Percentiles rank a stretch among this genome's conserved stretches.
These are phyloP conservation scores for Ustilago curta DNA, from an alignment of 1,284 basidiomycete species.

Conservation along the genomic window DNA sequence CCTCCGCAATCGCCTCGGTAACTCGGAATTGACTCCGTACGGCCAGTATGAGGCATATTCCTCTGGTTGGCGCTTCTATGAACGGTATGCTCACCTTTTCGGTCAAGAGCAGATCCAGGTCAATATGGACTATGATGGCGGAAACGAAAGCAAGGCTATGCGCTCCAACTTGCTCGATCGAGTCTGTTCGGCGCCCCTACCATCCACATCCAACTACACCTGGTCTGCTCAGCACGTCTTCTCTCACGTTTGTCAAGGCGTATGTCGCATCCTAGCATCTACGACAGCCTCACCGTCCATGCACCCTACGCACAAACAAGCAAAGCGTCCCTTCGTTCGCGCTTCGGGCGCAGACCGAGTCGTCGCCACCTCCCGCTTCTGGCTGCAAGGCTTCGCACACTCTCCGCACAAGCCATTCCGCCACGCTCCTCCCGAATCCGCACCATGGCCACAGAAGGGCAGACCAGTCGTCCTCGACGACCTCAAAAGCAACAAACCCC, in stretches of 20 bases:
- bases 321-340: constrained; percentile 30
- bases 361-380: constrained; percentile 45
- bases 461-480: constrained; percentile 19
- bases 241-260: constrained; percentile 5
- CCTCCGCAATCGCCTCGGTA: constrained; percentile 39
- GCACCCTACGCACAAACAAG: neutral
- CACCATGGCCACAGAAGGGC: constrained; percentile 46
- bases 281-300: neutral
- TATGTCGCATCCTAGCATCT: constrained; percentile 7
- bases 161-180: neutral
- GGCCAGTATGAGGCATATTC: constrained; percentile 47
- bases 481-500: constrained; percentile 33
- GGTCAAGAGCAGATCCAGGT: constrained; percentile 18
- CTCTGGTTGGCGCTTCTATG: constrained; percentile 42
- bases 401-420: constrained; percentile 30
- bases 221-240: constrained; percentile 4
- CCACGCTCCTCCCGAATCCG: constrained; percentile 38
- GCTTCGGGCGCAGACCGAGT: constrained; percentile 46
- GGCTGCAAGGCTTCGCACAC: constrained; percentile 39
- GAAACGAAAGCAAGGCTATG: neutral
- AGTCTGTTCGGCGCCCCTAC: neutral
- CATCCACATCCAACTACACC: neutral
- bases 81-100: constrained; percentile 41
- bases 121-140: constrained; percentile 26
- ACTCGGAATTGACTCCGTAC: constrained; percentile 46